phyloP scores from a whole-genome alignment of 306 rosid genomes.

The Albizia julibrissin region DNA sequence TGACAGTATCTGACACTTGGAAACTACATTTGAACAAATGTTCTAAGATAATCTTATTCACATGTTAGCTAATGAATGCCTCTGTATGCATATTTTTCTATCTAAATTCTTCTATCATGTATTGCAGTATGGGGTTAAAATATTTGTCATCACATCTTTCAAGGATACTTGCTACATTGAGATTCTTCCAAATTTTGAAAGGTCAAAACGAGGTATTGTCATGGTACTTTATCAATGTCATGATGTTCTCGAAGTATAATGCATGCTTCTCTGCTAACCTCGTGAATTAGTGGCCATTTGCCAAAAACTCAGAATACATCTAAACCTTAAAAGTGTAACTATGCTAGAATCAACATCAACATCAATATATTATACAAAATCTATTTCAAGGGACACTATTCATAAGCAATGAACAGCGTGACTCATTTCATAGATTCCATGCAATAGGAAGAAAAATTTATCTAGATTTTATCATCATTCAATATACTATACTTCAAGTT shows the following conservation, averaged over 20 bases:
- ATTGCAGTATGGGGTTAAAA: constrained; percentile 10
- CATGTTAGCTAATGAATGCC: neutral
- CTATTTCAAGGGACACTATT: neutral
- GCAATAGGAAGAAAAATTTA: neutral
- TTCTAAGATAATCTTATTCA: neutral
- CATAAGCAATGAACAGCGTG: neutral
- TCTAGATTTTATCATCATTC: neutral
- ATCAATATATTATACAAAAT: neutral
- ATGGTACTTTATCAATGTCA: neutral
- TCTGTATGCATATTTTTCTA: neutral
- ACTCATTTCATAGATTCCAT: neutral
- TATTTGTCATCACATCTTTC: constrained; percentile 18
- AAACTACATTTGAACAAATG: neutral
- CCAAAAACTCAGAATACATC: neutral
- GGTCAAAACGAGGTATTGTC: constrained; percentile 10
- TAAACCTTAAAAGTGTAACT: neutral
- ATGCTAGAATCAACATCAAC: neutral
- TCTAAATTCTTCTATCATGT: neutral
- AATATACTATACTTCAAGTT: neutral
- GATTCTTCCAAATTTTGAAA: constrained; percentile 18
- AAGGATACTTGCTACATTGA: constrained; percentile 22
- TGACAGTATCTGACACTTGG: neutral
- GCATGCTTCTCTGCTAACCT: neutral
- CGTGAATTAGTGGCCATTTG: neutral
- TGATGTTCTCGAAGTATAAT: neutral